Percentiles rank a stretch among this genome's conserved stretches.
phyloP scores from a whole-genome alignment of 2,329 filamentous ascomycete genomes.

The Penicillium capsulatum region DNA sequence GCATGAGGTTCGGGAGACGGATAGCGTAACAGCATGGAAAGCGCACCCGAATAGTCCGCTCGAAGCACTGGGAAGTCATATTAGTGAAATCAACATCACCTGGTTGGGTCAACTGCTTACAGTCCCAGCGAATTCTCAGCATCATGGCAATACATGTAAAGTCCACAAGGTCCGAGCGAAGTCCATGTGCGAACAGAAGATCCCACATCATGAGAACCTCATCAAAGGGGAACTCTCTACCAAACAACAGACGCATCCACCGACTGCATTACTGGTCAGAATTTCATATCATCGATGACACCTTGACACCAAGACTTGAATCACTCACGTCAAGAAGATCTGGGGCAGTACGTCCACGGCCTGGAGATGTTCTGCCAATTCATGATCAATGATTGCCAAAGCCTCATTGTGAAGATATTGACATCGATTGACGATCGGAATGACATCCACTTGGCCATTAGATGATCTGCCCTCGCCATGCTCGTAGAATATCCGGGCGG shows the following conservation, averaged over 20 bases:
- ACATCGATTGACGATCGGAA: slow-evolving; percentile 79
- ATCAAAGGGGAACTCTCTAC: slow-evolving; percentile 86
- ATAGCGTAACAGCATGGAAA: slow-evolving; percentile 80
- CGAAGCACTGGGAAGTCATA: slow-evolving; percentile 60
- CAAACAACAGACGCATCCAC: slow-evolving; percentile 90
- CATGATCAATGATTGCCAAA: slow-evolving; percentile 73
- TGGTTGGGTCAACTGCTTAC: slow-evolving; percentile 48
- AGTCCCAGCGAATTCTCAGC: slow-evolving; percentile 81
- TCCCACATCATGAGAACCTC: slow-evolving; percentile 86
- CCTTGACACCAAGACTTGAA: neutral
- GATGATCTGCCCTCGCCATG: slow-evolving; percentile 49
- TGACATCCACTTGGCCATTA: slow-evolving; percentile 48
- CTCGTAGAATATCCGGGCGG: slow-evolving; percentile 82
- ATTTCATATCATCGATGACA: too few species aligned
- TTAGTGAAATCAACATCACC: too few species aligned
- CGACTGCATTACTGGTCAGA: slow-evolving; percentile 53
- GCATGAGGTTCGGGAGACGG: slow-evolving; percentile 63
- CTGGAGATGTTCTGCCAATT: slow-evolving; percentile 73
- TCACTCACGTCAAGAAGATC: slow-evolving; percentile 80
- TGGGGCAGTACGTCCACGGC: slow-evolving; percentile 89
- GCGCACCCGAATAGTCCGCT: slow-evolving; percentile 79
- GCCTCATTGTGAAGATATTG: slow-evolving; percentile 80
- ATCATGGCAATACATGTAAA: slow-evolving; percentile 93
- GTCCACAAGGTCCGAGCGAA: slow-evolving; percentile 74
- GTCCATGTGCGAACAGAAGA: slow-evolving; percentile 79